Base-by-base conservation (phyloP, 1,139 yeast species). In the Diutina catenulata region DNA sequence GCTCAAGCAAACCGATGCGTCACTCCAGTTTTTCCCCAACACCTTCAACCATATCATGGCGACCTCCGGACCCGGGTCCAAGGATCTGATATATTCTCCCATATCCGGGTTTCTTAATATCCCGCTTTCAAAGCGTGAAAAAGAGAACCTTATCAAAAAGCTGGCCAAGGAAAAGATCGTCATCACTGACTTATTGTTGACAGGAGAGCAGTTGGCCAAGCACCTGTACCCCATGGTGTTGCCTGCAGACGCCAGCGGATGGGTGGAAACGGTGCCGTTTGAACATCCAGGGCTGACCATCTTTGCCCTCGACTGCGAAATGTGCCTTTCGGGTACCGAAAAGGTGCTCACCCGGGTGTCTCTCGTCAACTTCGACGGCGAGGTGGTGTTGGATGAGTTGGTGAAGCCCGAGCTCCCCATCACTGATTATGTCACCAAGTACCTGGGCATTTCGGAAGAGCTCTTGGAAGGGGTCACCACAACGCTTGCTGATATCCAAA, bases 271-370 rank as follows among this genome's bases (percentile, higher is more conserved):
- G 0, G 45, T 38, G 14, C 45, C 51, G 1, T 68, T 70, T 45
- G 71, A 65, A 1, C 76, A 74, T 44, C 72, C 61, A 3, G 78
- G 75, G 0, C 70, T 80, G 3, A 76, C 65, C 39, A 75, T 81
- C 0, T 84, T 73, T 59, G 93, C 94, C 0, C 50, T 91, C 18
- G 98, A 91, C 57, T 91, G 98, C 60, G 98, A 91, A 57, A 91
- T 91, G 83, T 86, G 95, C 53, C 60, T 68, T 41, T 60, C 91
- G 0, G 71, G 60, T 0, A 45, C 51, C 2, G 86, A 84, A 0
- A 66, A 70, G 36, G 95, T 76, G 3, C 61, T 88, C 32, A 77
- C 97, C 0, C 64, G 97, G 41, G 75, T 84, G 1, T 82, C 95
- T 1, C 49, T 91, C 14, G 69, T 86, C 2, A 76, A 83, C 51